A percentile compares a stretch with the other conserved stretches of the same genome.
Conservation (phyloP, 495 filamentous ascomycete species). For the Xylaria longipes region DNA sequence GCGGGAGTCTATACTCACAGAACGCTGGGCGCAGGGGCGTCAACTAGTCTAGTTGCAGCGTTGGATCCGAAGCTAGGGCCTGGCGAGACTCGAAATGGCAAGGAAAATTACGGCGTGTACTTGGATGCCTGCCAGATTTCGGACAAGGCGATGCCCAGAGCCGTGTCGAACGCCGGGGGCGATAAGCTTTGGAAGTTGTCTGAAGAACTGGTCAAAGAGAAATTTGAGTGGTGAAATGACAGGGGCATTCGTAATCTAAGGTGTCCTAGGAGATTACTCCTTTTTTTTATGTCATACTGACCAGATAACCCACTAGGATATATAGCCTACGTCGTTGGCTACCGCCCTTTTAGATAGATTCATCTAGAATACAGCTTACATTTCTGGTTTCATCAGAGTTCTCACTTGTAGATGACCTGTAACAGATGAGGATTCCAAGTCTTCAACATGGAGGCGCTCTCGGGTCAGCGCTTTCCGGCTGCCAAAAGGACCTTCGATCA, state of each 20-base stretch:
- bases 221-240: constrained; percentile 43
- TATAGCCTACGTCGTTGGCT: too few species aligned
- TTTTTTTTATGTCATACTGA: background rate
- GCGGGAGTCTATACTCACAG: constrained; percentile 30
- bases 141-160: constrained; percentile 34
- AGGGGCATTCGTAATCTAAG: background rate
- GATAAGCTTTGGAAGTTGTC: constrained; percentile 57
- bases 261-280: background rate
- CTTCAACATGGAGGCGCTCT: constrained; percentile 13
- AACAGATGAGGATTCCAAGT: too few species aligned
- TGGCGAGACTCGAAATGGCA: constrained; percentile 34
- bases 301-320: too few species aligned
- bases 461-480: background rate
- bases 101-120: constrained; percentile 50
- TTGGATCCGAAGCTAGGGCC: constrained; percentile 50
- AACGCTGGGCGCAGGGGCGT: constrained; percentile 44
- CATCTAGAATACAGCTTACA: too few species aligned
- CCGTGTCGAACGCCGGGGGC: constrained; percentile 47
- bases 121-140: constrained; percentile 50
- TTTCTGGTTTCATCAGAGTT: too few species aligned
- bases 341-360: too few species aligned
- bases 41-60: constrained; percentile 54
- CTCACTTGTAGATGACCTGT: too few species aligned
- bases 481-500: constrained; percentile 1
- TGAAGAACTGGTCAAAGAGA: constrained; percentile 58